Evolutionary conservation across 495 filamentous ascomycete species (phyloP).

Genomic region (Hyaloscypha variabilis): DNA sequence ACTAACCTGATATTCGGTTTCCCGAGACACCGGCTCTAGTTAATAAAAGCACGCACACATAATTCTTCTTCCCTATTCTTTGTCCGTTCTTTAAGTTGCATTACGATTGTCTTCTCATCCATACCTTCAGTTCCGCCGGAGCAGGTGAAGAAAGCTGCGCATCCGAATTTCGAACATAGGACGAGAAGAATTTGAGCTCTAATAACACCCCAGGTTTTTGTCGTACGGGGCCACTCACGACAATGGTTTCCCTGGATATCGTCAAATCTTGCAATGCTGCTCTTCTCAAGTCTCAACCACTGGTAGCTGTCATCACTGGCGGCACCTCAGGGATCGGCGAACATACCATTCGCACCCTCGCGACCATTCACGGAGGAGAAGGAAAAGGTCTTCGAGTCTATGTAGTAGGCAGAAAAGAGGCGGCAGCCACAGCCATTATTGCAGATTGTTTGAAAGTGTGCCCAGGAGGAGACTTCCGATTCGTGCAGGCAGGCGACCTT

Average conservation of each 20-base stretch:
- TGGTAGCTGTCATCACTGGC: slow-evolving; percentile 34
- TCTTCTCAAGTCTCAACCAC: slow-evolving; percentile 1
- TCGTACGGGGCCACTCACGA: too few relatives aligned
- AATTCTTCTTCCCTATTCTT: too few relatives aligned
- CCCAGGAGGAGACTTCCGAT: slow-evolving; percentile 22
- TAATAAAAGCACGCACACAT: too few relatives aligned
- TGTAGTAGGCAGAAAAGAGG: slow-evolving; percentile 42
- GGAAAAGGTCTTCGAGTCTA: slow-evolving; percentile 35
- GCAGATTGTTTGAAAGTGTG: slow-evolving; percentile 26
- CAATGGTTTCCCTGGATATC: background rate
- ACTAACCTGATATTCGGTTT: too few relatives aligned
- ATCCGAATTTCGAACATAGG: too few relatives aligned
- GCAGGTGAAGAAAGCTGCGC: too few relatives aligned
- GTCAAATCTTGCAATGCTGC: slow-evolving; percentile 9
- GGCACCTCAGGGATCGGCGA: slow-evolving; percentile 44
- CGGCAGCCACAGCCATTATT: slow-evolving; percentile 36
- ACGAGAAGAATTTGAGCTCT: too few relatives aligned
- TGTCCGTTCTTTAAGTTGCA: too few relatives aligned
- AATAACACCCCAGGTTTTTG: too few relatives aligned
- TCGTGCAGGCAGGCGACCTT: slow-evolving; percentile 26
- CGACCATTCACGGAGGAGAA: slow-evolving; percentile 23
- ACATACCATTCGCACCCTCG: slow-evolving; percentile 38
- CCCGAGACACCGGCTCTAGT: too few relatives aligned
- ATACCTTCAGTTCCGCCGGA: too few relatives aligned
- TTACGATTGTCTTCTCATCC: too few relatives aligned